Evolutionary conservation across 2,329 filamentous ascomycete genomes (phyloP).

Genomic region (Fusarium torulosum): DNA sequence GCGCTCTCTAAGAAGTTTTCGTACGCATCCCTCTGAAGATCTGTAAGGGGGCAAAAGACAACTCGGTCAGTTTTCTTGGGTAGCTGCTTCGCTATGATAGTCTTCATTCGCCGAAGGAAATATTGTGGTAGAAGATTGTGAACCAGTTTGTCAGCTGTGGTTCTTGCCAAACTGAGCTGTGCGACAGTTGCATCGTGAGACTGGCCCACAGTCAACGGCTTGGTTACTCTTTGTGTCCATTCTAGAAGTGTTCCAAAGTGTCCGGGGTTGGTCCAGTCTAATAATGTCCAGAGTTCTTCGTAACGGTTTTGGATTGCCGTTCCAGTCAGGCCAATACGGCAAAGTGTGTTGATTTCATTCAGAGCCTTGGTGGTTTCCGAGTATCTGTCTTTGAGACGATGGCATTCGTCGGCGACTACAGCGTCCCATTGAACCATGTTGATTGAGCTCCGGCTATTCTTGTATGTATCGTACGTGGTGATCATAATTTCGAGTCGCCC

Average conservation of each 20-base stretch:
- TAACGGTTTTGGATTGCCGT: slow-evolving; percentile 99
- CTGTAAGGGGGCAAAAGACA: slow-evolving; percentile 92
- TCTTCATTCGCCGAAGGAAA: slow-evolving; percentile 93
- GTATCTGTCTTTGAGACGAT: slow-evolving; percentile 83
- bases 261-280: slow-evolving; percentile 97
- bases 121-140: slow-evolving; percentile 89
- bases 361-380: slow-evolving; percentile 87
- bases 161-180: slow-evolving; percentile 83
- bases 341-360: slow-evolving; percentile 90
- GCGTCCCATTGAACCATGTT: slow-evolving; percentile 94
- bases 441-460: slow-evolving; percentile 77
- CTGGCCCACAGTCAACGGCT: slow-evolving; percentile 87
- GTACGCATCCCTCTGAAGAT: slow-evolving; percentile 85
- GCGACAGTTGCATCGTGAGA: slow-evolving; percentile 89
- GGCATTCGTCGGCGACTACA: slow-evolving; percentile 94
- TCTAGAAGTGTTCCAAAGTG: slow-evolving; percentile 72
- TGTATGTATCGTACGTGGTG: slow-evolving; percentile 93
- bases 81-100: slow-evolving; percentile 88
- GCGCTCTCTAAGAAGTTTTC: slow-evolving; percentile 80
- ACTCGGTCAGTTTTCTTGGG: slow-evolving; percentile 95
- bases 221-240: slow-evolving; percentile 83
- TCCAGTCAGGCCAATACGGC: slow-evolving; percentile 91
- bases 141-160: slow-evolving; percentile 86
- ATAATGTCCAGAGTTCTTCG: slow-evolving; percentile 93
- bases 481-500: slow-evolving; percentile 91